Percentiles rank a stretch among this genome's conserved stretches.
Evolutionary conservation across 139 green algal species (phyloP).

Genomic region (Micractinium sp.): DNA sequence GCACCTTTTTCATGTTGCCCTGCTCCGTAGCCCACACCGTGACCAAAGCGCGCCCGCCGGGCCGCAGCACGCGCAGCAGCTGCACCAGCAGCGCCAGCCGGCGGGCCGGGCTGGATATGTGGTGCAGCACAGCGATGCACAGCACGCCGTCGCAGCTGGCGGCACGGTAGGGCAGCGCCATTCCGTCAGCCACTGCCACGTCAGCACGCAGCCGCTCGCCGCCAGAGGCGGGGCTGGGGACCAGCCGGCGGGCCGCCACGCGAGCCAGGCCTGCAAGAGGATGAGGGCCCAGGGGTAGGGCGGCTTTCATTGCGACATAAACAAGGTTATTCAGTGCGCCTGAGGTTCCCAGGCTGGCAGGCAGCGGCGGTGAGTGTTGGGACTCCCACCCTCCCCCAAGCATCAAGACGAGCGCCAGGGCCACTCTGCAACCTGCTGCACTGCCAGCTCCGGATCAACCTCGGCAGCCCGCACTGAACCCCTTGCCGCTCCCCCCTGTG

Average conservation of each 20-base stretch:
- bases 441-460: too few relatives aligned
- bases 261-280: slow-evolving; percentile 54
- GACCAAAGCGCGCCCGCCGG: slow-evolving; percentile 76
- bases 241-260: slow-evolving; percentile 58
- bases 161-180: slow-evolving; percentile 79
- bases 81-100: slow-evolving; percentile 75
- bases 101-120: slow-evolving; percentile 79
- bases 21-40: slow-evolving; percentile 95
- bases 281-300: neutral
- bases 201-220: slow-evolving; percentile 59
- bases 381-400: too few relatives aligned
- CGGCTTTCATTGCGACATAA: neutral
- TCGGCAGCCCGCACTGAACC: too few relatives aligned
- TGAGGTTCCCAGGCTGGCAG: too few relatives aligned
- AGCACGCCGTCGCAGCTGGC: slow-evolving; percentile 85
- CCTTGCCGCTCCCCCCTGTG: too few relatives aligned
- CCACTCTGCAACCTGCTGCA: too few relatives aligned
- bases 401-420: too few relatives aligned
- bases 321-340: too few relatives aligned
- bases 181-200: slow-evolving; percentile 84
- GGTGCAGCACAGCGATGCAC: slow-evolving; percentile 97
- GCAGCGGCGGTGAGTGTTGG: too few relatives aligned
- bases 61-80: slow-evolving; percentile 77
- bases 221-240: neutral
- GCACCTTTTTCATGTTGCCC: slow-evolving; percentile 86